Percentiles rank a stretch among this genome's conserved stretches.
Evolutionary conservation across 129 eudicot species (phyloP).

Genomic region (Dittrichia graveolens): DNA sequence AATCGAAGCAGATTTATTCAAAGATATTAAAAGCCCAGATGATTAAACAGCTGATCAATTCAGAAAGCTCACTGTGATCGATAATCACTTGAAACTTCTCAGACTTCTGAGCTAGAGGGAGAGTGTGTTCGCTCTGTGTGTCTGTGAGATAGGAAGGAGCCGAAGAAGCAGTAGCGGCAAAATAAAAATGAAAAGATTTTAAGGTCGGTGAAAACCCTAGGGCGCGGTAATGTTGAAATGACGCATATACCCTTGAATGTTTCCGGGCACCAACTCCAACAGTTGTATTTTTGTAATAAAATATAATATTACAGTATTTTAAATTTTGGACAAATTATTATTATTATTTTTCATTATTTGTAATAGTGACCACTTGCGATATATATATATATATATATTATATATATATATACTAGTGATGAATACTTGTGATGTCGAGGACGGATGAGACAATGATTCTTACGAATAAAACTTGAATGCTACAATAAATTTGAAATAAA

Average conservation of each 20-base stretch:
- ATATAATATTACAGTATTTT: too few relatives aligned
- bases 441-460: too few relatives aligned
- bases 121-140: background rate
- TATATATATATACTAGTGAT: too few relatives aligned
- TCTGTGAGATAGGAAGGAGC: background rate
- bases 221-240: slow-evolving; percentile 48
- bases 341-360: too few relatives aligned
- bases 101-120: background rate
- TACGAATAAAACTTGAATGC: too few relatives aligned
- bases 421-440: too few relatives aligned
- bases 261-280: slow-evolving; percentile 22
- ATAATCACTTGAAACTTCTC: background rate
- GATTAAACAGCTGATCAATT: background rate
- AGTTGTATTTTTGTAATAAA: too few relatives aligned
- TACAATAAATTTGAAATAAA: too few relatives aligned
- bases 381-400: too few relatives aligned
- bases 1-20: background rate
- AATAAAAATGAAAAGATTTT: slow-evolving; percentile 41
- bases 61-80: background rate
- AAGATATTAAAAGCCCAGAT: slow-evolving; percentile 13
- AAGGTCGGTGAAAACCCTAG: slow-evolving; percentile 69
- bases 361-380: too few relatives aligned
- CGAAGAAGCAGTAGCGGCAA: slow-evolving; percentile 43
- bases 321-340: background rate
- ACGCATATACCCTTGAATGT: slow-evolving; percentile 45